Evolutionary conservation across 2,329 filamentous ascomycete genomes (phyloP).

Genomic region (Pyricularia sp.): DNA sequence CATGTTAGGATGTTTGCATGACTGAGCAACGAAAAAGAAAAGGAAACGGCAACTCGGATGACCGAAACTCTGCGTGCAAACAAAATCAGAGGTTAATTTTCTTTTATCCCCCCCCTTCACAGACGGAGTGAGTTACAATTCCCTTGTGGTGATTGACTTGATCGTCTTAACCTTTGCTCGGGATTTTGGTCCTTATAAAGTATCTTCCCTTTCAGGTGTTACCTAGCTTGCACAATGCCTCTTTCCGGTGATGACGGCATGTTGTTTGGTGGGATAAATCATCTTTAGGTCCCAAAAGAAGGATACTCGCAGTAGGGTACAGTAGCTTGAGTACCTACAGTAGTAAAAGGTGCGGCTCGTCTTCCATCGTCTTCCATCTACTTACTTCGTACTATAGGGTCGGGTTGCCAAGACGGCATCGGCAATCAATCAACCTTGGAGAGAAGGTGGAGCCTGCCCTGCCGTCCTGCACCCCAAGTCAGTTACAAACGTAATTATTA

Average conservation of each 20-base stretch:
- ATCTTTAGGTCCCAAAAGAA: not conserved
- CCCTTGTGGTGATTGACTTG: not conserved
- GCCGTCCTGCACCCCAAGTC: not conserved
- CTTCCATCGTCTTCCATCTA: no score
- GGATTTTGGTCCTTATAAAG: not conserved
- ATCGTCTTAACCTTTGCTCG: not conserved
- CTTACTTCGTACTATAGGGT: no score
- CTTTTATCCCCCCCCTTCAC: not conserved
- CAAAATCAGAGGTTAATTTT: not conserved
- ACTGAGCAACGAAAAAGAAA: no score
- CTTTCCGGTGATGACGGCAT: no score
- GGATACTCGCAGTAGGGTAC: no score
- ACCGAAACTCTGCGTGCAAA: not conserved
- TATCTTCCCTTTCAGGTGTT: not conserved
- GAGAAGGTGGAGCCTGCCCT: not conserved
- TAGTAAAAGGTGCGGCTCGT: no score
- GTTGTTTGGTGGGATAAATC: not conserved
- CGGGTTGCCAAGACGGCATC: no score
- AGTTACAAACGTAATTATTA: no score
- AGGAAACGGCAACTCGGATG: not conserved
- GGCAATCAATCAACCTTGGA: not conserved
- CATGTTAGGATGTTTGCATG: not conserved
- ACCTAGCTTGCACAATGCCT: no score
- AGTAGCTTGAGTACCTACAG: no score
- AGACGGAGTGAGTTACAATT: not conserved